Percentiles rank a stretch among this genome's conserved stretches.
Conservation (phyloP, 371 early-diverging fungal species). For the Chytridiales sp. region DNA sequence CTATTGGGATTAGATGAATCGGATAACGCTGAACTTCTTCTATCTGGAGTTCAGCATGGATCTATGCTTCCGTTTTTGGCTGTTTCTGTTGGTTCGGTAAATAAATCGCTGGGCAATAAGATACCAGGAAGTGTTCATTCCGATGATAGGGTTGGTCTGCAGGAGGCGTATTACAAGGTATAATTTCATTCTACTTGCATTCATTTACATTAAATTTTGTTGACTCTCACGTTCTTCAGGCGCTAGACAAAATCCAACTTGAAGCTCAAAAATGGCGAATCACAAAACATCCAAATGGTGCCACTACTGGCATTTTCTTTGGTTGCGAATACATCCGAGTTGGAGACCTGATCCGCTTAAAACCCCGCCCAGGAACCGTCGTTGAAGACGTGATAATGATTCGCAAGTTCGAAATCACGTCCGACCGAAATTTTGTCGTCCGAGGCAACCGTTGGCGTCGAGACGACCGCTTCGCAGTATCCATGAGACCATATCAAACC, state of each 20-base stretch:
- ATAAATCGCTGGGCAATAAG: no score
- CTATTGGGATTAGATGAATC: conserved; percentile 14
- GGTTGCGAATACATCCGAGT: conserved; percentile 22
- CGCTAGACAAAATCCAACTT: neutral
- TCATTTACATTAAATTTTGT: neutral
- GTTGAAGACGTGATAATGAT: neutral
- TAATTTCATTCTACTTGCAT: neutral
- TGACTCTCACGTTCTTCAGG: neutral
- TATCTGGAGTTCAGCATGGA: no score
- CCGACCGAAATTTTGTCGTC: neutral
- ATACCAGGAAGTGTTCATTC: neutral
- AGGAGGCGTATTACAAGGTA: conserved; percentile 7
- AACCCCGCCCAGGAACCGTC: neutral
- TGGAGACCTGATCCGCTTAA: conserved; percentile 23
- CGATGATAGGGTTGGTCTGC: neutral
- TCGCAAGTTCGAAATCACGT: neutral
- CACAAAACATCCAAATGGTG: conserved; percentile 1
- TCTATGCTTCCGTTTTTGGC: neutral
- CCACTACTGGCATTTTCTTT: conserved; percentile 10
- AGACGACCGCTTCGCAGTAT: conserved; percentile 11
- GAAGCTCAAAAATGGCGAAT: conserved; percentile 8
- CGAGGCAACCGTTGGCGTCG: conserved; percentile 14
- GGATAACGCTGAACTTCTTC: neutral
- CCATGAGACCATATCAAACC: neutral
- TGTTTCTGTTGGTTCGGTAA: neutral